Evolutionary conservation across 2,329 filamentous ascomycete species (phyloP).

Genomic region (Pezicula radicicola): DNA sequence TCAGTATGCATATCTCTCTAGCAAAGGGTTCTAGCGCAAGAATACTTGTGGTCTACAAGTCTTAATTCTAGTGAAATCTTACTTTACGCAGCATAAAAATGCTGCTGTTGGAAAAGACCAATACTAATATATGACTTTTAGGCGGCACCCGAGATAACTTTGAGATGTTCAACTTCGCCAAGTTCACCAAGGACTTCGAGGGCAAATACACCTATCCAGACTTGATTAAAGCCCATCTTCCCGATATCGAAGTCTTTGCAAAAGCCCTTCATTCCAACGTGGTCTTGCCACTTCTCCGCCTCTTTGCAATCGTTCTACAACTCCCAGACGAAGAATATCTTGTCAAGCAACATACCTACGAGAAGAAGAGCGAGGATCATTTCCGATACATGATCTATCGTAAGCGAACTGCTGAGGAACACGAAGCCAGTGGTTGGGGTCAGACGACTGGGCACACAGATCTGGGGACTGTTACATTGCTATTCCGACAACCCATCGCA

Average conservation of each 20-base stretch:
- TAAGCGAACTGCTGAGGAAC: conserved; percentile 44
- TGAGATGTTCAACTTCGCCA: conserved; percentile 59
- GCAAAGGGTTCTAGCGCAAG: too few species aligned
- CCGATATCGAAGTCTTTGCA: conserved; percentile 53
- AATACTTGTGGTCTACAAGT: too few species aligned
- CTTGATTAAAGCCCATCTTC: conserved; percentile 44
- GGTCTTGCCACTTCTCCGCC: conserved; percentile 52
- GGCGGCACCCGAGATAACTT: conserved; percentile 41
- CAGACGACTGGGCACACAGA: conserved; percentile 53
- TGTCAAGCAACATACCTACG: conserved; percentile 53
- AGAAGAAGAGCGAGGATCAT: conserved; percentile 56
- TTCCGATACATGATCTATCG: conserved; percentile 62
- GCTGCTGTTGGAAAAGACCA: too few species aligned
- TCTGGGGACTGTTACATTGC: conserved; percentile 50
- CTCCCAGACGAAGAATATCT: conserved; percentile 57
- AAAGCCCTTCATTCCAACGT: conserved; percentile 48
- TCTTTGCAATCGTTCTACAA: conserved; percentile 60
- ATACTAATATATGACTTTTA: too few species aligned
- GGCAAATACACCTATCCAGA: conserved; percentile 39
- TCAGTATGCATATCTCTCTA: neutral
- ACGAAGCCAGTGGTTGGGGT: conserved; percentile 38
- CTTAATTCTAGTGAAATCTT: too few species aligned
- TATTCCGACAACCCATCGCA: conserved; percentile 57
- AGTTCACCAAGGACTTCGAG: conserved; percentile 47
- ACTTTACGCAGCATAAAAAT: too few species aligned